Conservation (phyloP, 768 basidiomycete species). For the Daedaleopsis sinensis region DNA sequence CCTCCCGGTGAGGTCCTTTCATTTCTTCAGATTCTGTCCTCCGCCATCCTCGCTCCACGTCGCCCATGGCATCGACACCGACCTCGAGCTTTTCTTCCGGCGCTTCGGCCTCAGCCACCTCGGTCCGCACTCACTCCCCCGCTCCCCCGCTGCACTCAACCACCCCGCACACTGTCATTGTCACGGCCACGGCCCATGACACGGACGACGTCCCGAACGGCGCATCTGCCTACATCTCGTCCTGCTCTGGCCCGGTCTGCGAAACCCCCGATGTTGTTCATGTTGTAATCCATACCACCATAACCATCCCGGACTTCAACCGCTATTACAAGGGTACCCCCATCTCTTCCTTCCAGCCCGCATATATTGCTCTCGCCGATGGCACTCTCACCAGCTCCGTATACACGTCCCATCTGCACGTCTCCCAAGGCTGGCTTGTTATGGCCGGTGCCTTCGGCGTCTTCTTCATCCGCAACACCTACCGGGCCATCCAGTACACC, state of each 20-base stretch:
- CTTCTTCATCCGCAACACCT: constrained; percentile 56
- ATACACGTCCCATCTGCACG: constrained; percentile 44
- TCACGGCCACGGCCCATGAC: constrained; percentile 11
- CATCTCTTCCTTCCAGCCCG: constrained; percentile 49
- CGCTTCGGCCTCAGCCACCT: neutral
- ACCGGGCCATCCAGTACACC: constrained; percentile 53
- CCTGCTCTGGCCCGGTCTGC: constrained; percentile 11
- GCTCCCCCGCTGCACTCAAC: constrained; percentile 10
- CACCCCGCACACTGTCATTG: constrained; percentile 13
- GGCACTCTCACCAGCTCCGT: constrained; percentile 60
- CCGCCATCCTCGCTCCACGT: neutral
- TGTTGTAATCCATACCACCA: constrained; percentile 50
- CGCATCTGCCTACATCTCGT: neutral
- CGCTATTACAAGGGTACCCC: constrained; percentile 46
- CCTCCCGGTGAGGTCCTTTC: constrained; percentile 18
- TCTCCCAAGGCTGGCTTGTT: constrained; percentile 47
- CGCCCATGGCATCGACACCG: no score
- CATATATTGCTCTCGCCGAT: constrained; percentile 44
- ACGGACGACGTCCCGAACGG: neutral
- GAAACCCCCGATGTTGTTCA: constrained; percentile 45
- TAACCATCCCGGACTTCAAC: constrained; percentile 51
- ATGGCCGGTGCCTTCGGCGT: constrained; percentile 51
- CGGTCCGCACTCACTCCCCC: neutral
- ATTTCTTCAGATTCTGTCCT: neutral
- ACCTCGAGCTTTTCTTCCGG: neutral